Base-by-base conservation (phyloP, 2,329 filamentous ascomycete species). In the Zopfia rhizophila region DNA sequence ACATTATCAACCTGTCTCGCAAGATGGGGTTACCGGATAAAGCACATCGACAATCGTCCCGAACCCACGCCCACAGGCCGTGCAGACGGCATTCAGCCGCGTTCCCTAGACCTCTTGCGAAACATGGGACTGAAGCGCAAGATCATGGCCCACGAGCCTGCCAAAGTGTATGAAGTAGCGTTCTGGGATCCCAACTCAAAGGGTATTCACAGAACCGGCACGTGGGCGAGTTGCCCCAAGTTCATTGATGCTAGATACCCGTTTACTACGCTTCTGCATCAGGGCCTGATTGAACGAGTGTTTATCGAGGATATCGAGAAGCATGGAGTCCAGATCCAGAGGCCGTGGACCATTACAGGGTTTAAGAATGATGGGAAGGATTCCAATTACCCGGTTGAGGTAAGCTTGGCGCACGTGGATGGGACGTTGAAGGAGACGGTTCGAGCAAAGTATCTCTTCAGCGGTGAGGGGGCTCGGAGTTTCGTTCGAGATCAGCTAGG, bases 11-110 rank as follows among this genome's bases (percentile, higher is more conserved):
- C 91, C 21, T 93, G 89, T 68, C 82, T 97, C 51, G 89, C 90
- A 50, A 82, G 91, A 76, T 96, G 91, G 90, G 92, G 92, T 14
- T 97, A 96, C 79, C 91, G 85, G 71, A 90, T 97, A 72, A 96
- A 93, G 78, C 91, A 96, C 74, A 91, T 96, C 66, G 92, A 96
- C 75, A 96, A 95, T 74, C 83, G 91, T 48, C 80, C 90, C 2
- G 89, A 93, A 63, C 91, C 91, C 12, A 96, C 91, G 10, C 77
- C 84, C 2, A 96, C 91, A 14, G 91, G 91, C 40, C 89, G 91
- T 55, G 92, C 91, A 44, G 91, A 96, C 73, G 91, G 91, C 52
- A 95, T 97, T 46, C 91, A 96, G 75, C 91, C 91, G 25, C 86
- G 92, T 27, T 95, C 91, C 0, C 79, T 95, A 17, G 91, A 96